Evolutionary conservation across 371 early-diverging fungal species (phyloP).

Genomic region (Quaeritorhiza haematococci): DNA sequence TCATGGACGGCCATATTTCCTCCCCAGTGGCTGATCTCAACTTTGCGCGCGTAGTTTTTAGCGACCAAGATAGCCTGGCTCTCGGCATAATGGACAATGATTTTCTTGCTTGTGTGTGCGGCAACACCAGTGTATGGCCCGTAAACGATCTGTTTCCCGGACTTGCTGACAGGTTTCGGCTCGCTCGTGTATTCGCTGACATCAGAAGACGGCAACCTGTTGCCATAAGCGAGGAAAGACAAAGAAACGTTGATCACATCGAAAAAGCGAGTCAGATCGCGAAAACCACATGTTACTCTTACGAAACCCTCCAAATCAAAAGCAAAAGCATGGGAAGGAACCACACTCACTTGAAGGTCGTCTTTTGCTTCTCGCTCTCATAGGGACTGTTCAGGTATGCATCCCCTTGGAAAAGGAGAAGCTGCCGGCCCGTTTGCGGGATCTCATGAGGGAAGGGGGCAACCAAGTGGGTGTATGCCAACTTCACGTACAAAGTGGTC

Average conservation of each 20-base stretch:
- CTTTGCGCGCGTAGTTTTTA: constrained; percentile 57
- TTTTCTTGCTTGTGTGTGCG: constrained; percentile 23
- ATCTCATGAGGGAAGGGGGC: constrained; percentile 68
- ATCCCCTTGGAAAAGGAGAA: constrained; percentile 57
- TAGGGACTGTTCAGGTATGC: constrained; percentile 65
- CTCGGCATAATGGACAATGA: constrained; percentile 69
- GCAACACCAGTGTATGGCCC: constrained; percentile 64
- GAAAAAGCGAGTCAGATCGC: too few relatives aligned
- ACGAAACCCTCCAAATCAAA: constrained; percentile 11
- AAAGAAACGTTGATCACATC: not conserved
- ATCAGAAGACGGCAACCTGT: constrained; percentile 29
- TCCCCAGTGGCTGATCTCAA: constrained; percentile 85
- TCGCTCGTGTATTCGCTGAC: constrained; percentile 35
- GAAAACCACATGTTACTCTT: too few relatives aligned
- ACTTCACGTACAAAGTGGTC: constrained; percentile 60
- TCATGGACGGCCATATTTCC: constrained; percentile 79
- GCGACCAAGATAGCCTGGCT: constrained; percentile 61
- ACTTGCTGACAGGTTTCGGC: constrained; percentile 27
- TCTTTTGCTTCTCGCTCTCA: constrained; percentile 66
- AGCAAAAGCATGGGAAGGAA: constrained; percentile 16
- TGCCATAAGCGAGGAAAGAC: not conserved
- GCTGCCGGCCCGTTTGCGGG: constrained; percentile 65
- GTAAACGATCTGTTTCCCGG: constrained; percentile 62
- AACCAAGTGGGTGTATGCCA: constrained; percentile 51
- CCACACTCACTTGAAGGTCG: constrained; percentile 56